Conservation (phyloP, 495 filamentous ascomycete species). For the Talaromyces trachyspermus region DNA sequence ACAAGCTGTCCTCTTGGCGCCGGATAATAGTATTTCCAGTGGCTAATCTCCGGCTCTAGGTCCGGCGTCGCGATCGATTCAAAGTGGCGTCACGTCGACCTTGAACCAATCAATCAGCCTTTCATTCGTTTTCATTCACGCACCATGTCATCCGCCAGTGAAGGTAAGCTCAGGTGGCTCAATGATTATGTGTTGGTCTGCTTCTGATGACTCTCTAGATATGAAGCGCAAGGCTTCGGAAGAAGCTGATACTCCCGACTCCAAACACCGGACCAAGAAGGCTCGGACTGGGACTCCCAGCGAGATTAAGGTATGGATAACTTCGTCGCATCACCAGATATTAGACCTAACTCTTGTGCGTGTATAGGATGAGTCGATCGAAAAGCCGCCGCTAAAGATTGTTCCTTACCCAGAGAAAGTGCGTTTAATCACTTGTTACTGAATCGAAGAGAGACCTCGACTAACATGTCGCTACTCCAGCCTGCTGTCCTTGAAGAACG, state of each 20-base stretch:
- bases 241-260: conserved; percentile 53
- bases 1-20: conserved; percentile 7
- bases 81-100: neutral
- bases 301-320: conserved; percentile 34
- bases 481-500: conserved; percentile 91
- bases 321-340: neutral
- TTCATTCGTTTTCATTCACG: neutral
- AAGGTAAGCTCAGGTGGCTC: neutral
- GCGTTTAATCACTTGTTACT: neutral
- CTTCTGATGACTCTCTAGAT: conserved; percentile 32
- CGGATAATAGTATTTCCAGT: conserved; percentile 6
- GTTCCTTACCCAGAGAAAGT: conserved; percentile 85
- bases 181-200: neutral
- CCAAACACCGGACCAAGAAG: conserved; percentile 48
- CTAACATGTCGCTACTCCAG: conserved; percentile 24
- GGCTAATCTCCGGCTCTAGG: neutral
- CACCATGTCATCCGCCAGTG: conserved; percentile 7
- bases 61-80: neutral
- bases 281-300: conserved; percentile 49
- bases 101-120: neutral
- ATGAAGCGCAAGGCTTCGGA: conserved; percentile 74
- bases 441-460: neutral
- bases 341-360: neutral
- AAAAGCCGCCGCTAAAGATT: conserved; percentile 40
- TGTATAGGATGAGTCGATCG: conserved; percentile 18